These are phyloP conservation scores for Neurospora tetraspora DNA, from an alignment of 495 filamentous ascomycete genomes.

Conservation along the genomic window DNA sequence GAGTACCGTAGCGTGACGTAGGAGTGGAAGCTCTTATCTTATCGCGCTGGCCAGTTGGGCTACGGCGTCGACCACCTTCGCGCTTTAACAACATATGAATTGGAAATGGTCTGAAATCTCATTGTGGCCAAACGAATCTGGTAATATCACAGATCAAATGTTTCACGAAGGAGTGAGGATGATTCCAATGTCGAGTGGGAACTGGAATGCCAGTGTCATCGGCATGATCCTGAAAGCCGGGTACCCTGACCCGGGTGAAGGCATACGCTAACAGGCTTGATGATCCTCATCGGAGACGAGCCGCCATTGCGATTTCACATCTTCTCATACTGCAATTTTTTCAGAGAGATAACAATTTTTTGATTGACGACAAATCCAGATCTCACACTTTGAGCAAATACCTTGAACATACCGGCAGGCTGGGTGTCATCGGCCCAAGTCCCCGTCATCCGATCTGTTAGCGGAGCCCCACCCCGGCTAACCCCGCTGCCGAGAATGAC, in stretches of 20 bases:
- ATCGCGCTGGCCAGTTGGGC: not conserved
- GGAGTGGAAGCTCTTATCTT: not conserved
- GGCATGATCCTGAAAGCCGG: not conserved
- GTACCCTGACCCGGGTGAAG: not conserved
- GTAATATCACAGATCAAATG: no score
- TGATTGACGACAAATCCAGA: no score
- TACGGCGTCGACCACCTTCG: no score
- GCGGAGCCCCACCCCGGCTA: not conserved
- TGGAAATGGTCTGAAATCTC: no score
- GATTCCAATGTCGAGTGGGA: no score
- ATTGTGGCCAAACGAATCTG: no score
- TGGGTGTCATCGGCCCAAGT: not conserved
- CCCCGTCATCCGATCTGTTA: not conserved
- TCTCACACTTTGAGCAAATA: no score
- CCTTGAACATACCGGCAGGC: not conserved
- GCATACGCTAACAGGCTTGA: not conserved
- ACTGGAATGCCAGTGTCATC: no score
- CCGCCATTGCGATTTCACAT: not conserved
- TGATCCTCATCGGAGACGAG: rapidly evolving
- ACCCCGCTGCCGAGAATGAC: not conserved
- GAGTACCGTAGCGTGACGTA: not conserved
- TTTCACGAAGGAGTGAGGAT: no score
- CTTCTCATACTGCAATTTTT: no score
- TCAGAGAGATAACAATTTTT: no score
- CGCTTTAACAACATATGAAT: no score